Base-by-base conservation (phyloP, 495 filamentous ascomycete genomes). In the Schizothecium vesticola region DNA sequence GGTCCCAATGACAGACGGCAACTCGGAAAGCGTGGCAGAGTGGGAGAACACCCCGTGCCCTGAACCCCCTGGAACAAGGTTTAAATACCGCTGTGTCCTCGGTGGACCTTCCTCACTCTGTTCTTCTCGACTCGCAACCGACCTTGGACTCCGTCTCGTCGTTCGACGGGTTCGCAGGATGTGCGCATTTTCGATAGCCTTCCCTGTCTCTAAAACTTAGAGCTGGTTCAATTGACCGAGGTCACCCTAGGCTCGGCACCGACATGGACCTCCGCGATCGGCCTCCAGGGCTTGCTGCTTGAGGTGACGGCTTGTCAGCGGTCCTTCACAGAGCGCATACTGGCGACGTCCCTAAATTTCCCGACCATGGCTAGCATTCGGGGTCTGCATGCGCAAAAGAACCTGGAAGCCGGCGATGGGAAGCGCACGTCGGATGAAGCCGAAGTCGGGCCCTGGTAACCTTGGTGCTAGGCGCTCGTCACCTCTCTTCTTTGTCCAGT, bases 361-460 rank as follows among this genome's bases (percentile, higher is more conserved):
- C 67, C 67, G 64, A 65, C 61, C 22, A 55, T 65, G 43, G 21
- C 65, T 60, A 29, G 65, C 57, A 12, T 22, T n/a, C 57, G 3
- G 28, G 13, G 16, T 29, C 63, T 26, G 28, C 33, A 28, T 43
- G 13, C 13, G 13, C 33, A 43, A 29, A 24, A 28, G 7, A 25
- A 59, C 25, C 8, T 24, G 25, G 57, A 31, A 24, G 19, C 26
- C 56, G 25, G n/a, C 56, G 16, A 59, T 23, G 21, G 24, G 19
- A 7, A 10, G n/a, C 28, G 6, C 24, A n/a, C 13, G 13, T 58
- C 29, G 33, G 59, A 68, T 29, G 63, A 55, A 65, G 68, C 73
- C 73, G 75, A 77, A 72, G 68, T 75, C 75, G 73, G 75, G 63
- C 62, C 43, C 63, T 65, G 22, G 22, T 10, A 36, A 19, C 22